Evolutionary conservation across 2,329 filamentous ascomycete genomes (phyloP).

Genomic region (Aspergillus intermedius): DNA sequence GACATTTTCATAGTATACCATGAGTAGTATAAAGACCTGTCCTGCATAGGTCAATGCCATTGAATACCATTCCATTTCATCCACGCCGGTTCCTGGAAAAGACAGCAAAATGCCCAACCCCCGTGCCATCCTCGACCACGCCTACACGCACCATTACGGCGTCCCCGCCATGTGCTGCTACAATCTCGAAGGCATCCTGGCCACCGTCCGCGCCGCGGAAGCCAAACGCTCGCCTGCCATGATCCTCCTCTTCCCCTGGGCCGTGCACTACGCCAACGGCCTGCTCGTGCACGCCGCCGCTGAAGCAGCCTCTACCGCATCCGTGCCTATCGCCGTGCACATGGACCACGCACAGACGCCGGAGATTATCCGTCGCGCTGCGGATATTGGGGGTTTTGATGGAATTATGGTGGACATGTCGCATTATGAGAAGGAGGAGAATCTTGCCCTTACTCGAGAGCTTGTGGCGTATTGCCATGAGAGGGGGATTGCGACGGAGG

Average conservation of each 20-base stretch:
- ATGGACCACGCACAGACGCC: slow-evolving; percentile 62
- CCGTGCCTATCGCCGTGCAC: slow-evolving; percentile 57
- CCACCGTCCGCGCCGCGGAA: slow-evolving; percentile 63
- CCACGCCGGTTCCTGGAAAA: neutral
- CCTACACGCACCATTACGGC: slow-evolving; percentile 50
- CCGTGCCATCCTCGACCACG: slow-evolving; percentile 53
- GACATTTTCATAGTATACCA: neutral
- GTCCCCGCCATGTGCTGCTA: slow-evolving; percentile 59
- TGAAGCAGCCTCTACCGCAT: slow-evolving; percentile 50
- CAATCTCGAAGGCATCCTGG: slow-evolving; percentile 65
- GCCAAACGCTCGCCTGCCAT: slow-evolving; percentile 61
- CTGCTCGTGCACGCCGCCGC: slow-evolving; percentile 52
- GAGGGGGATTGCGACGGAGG: slow-evolving; percentile 62
- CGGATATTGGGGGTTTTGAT: slow-evolving; percentile 59
- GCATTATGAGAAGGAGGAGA: slow-evolving; percentile 65
- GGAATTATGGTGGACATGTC: slow-evolving; percentile 74
- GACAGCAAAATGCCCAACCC: slow-evolving; percentile 28
- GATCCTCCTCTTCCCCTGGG: slow-evolving; percentile 70
- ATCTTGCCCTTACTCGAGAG: slow-evolving; percentile 58
- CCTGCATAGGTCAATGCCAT: neutral
- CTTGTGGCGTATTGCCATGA: slow-evolving; percentile 58
- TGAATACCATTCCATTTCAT: neutral
- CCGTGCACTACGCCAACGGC: slow-evolving; percentile 57
- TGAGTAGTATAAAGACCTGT: neutral
- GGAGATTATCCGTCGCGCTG: slow-evolving; percentile 55